Conservation (phyloP, 441 rosid species). For the Pelargonium fulgidum region DNA sequence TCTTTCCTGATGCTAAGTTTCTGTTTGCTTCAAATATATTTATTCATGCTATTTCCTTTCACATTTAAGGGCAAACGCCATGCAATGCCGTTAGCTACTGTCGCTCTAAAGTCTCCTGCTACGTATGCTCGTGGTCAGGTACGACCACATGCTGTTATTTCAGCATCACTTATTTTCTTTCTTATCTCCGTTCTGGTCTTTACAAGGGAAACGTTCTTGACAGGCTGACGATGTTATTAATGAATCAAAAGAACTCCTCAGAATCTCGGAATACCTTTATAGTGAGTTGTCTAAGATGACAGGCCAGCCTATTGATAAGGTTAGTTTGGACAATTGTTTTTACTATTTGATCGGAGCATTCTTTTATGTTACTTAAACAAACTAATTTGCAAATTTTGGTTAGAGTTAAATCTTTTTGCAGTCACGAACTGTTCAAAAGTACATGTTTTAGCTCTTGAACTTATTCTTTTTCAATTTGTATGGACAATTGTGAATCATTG, state of each 20-base stretch:
- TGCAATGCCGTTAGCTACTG: constrained; percentile 72
- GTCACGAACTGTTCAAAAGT: too few relatives aligned
- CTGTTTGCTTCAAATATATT: too few relatives aligned
- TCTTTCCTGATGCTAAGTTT: neutral
- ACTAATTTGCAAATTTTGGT: neutral
- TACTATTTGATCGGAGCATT: too few relatives aligned
- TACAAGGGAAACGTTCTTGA: constrained; percentile 4
- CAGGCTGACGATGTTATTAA: constrained; percentile 82
- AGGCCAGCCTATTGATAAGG: constrained; percentile 74
- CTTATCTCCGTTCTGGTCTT: neutral
- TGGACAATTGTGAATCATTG: too few relatives aligned
- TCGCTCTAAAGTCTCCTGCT: constrained; percentile 70
- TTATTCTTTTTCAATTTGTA: too few relatives aligned
- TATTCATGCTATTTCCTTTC: constrained; percentile 1
- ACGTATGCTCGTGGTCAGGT: constrained; percentile 96
- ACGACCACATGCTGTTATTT: constrained; percentile 15
- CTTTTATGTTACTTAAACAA: neutral
- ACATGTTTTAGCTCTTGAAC: too few relatives aligned
- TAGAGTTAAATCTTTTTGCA: too few relatives aligned
- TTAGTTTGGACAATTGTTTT: constrained; percentile 24
- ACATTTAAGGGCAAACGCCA: constrained; percentile 55
- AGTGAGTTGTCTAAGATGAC: constrained; percentile 71
- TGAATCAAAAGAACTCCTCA: constrained; percentile 79
- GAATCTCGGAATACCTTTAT: constrained; percentile 67
- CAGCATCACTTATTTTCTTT: neutral